These are phyloP conservation scores for Zizania latifolia DNA, from an alignment of 176 grass and related monocot genomes.

Conservation along the genomic window DNA sequence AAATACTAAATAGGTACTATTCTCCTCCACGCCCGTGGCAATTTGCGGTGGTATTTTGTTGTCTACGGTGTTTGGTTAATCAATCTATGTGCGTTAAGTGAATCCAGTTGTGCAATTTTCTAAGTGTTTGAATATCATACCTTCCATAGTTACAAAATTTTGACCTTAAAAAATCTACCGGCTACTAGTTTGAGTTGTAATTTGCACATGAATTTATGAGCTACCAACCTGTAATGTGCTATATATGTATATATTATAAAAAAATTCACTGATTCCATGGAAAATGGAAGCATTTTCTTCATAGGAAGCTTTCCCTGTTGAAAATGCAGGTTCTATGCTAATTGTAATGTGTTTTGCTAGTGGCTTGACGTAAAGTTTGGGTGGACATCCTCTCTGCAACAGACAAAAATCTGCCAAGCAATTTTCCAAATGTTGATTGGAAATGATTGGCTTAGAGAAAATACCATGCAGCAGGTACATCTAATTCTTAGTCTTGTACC, in stretches of 20 bases:
- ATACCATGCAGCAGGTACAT: conserved; percentile 89
- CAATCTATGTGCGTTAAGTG: too few relatives aligned
- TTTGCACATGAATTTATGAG: neutral
- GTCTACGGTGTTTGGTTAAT: too few relatives aligned
- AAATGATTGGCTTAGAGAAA: conserved; percentile 89
- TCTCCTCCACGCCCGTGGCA: neutral
- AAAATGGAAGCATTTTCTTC: conserved; percentile 13
- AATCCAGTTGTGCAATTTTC: too few relatives aligned
- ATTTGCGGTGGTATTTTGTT: neutral
- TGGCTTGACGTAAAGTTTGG: conserved; percentile 99
- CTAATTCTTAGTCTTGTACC: conserved; percentile 10
- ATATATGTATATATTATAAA: neutral
- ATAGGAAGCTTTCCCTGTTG: conserved; percentile 1
- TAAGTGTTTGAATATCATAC: too few relatives aligned
- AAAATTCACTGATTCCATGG: too few relatives aligned
- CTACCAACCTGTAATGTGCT: conserved; percentile 10
- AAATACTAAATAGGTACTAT: neutral
- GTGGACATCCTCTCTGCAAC: conserved; percentile 63
- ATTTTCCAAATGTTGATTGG: conserved; percentile 91
- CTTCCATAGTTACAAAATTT: too few relatives aligned
- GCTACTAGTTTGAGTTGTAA: neutral
- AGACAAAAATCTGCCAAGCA: conserved; percentile 85
- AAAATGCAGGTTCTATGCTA: conserved; percentile 67
- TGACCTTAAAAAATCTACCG: neutral
- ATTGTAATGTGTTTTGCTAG: conserved; percentile 73